Evolutionary conservation across 306 rosid species (phyloP).

Genomic region (Calophaca sinica): DNA sequence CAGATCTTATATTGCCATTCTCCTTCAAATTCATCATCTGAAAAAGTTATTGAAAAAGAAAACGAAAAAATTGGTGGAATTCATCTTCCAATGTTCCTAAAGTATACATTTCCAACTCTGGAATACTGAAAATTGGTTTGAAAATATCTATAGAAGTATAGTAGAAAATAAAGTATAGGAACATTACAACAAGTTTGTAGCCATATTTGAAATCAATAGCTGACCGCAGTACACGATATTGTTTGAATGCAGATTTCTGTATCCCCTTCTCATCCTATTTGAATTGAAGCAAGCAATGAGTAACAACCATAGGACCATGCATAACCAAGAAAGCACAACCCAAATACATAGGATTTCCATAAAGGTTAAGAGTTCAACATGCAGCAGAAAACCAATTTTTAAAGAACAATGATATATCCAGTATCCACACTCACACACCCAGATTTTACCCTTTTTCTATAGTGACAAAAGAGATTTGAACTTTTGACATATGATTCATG

Average conservation of each 20-base stretch:
- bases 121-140: constrained; percentile 6
- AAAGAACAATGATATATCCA: too few relatives aligned
- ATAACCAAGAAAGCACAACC: constrained; percentile 15
- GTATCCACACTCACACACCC: too few relatives aligned
- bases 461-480: too few relatives aligned
- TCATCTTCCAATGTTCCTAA: background rate
- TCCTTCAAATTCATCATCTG: constrained; percentile 61
- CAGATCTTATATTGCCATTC: constrained; percentile 76
- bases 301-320: constrained; percentile 20
- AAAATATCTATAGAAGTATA: background rate
- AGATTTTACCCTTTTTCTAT: too few relatives aligned
- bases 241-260: constrained; percentile 90
- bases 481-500: too few relatives aligned
- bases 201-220: constrained; percentile 95
- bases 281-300: constrained; percentile 42
- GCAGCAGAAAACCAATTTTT: too few relatives aligned
- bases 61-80: background rate
- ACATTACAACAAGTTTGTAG: constrained; percentile 89
- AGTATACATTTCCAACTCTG: constrained; percentile 6
- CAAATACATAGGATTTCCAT: too few relatives aligned
- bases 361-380: too few relatives aligned
- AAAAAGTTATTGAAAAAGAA: constrained; percentile 25
- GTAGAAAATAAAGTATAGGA: constrained; percentile 47
- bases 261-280: constrained; percentile 94
- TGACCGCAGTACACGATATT: constrained; percentile 65